These are phyloP conservation scores for Salvia miltiorrhiza DNA, from an alignment of 257 asterid genomes.

Conservation along the genomic window DNA sequence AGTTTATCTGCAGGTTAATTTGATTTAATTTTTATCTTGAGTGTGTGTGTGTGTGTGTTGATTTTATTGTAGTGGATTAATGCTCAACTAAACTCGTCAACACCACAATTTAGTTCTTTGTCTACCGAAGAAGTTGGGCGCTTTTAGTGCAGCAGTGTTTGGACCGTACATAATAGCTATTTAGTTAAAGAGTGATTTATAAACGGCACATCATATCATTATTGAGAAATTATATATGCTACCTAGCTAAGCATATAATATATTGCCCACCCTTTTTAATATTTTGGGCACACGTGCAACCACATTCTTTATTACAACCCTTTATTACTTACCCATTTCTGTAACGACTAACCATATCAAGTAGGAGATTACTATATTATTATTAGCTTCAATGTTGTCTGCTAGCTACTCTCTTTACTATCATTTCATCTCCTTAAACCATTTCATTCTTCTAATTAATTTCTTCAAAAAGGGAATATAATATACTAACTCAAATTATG, in stretches of 20 bases:
- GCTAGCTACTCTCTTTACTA: background rate
- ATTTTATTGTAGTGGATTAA: constrained; percentile 8
- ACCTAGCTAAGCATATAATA: background rate
- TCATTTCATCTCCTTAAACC: background rate
- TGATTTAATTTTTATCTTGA: too few relatives aligned
- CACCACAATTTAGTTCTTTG: constrained; percentile 21
- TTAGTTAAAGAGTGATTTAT: background rate
- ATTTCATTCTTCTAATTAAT: background rate
- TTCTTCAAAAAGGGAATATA: background rate
- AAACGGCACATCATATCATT: constrained; percentile 7
- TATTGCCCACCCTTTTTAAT: background rate
- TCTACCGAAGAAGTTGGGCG: constrained; percentile 18
- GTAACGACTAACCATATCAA: constrained; percentile 15
- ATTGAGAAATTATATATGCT: constrained; percentile 14
- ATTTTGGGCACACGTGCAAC: constrained; percentile 19
- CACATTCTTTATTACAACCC: constrained; percentile 6
- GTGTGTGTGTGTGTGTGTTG: background rate
- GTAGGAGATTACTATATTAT: background rate
- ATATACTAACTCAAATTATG: background rate
- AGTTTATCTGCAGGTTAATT: too few relatives aligned
- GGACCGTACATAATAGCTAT: background rate
- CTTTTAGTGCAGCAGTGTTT: background rate
- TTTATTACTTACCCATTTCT: constrained; percentile 10
- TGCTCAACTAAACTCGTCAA: constrained; percentile 10
- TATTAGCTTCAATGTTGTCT: constrained; percentile 12